Base-by-base conservation (phyloP, 768 basidiomycete species). In the Tulasnella sp. region DNA sequence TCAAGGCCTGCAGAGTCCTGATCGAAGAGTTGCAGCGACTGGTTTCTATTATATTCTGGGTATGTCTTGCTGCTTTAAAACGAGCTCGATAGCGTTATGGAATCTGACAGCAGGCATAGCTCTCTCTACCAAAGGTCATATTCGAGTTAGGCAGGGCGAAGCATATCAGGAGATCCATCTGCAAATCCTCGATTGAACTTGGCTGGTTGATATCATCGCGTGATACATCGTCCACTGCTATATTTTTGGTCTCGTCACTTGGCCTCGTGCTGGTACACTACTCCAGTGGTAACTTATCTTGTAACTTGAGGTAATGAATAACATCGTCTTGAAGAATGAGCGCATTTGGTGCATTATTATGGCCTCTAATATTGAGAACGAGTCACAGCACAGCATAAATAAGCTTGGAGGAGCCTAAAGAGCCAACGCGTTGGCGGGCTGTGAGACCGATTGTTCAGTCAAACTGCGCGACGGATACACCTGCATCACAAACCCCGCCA, bases 41-140 rank as follows among this genome's bases (percentile, higher is more conserved):
- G 89, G 82, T 3, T 83, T 92, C 68, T 88, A 92, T 69, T 87
- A 92, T 64, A 89, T 87, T 67, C 75, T 92, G 44, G 87, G 89
- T 89, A 60, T 34, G 70, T 64, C 15, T 21, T 56, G 45, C n/a
- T 31, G 17, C 1, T 45, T 50, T 44, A 44, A 29, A 38, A 57
- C 21, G 30, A n/a, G 31, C 10, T 30, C 25, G 27, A 17, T 42
- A 11, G 30, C 24, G 15, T 5, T 15, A 15, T 38, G 21, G 21
- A 27, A 15, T 53, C 25, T 42, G 25, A n/a, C 31, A 2, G 5
- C 49, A 9, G 27, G 17, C 15, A 4, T 63, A 92, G 89, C 87
- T 54, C 77, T 92, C 48, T 78, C 80, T 10, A 90, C 87, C 21
- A 92, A 91, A 67, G 74, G 83, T 62, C 74, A 87, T 15, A 62